A percentile compares a stretch with the other conserved stretches of the same genome.
Evolutionary conservation across 2,329 filamentous ascomycete genomes (phyloP).

Genomic region (Penicillium nordicum): DNA sequence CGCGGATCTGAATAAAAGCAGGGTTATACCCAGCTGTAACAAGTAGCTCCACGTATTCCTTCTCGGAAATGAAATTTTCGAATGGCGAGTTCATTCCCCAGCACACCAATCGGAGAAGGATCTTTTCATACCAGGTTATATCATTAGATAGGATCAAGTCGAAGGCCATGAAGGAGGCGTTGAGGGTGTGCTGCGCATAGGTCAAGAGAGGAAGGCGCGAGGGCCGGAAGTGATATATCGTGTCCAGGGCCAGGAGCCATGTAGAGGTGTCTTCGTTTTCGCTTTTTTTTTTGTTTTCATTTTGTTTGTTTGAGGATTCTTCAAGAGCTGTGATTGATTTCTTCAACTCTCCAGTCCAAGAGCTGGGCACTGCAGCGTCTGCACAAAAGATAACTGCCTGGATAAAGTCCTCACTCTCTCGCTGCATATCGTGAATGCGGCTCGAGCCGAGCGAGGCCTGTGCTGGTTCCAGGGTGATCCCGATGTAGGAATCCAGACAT

Average conservation of each 20-base stretch:
- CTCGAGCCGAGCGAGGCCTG: conserved; percentile 42
- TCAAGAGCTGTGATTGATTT: conserved; percentile 7
- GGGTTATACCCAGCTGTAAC: conserved; percentile 48
- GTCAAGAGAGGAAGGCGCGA: conserved; percentile 49
- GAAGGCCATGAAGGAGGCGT: conserved; percentile 54
- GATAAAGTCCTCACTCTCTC: background rate
- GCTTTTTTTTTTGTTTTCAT: background rate
- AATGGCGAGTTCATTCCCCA: conserved; percentile 50
- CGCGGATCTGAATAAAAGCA: conserved; percentile 44
- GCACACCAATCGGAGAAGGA: conserved; percentile 45
- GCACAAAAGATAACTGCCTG: conserved; percentile 43
- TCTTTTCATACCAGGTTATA: conserved; percentile 22
- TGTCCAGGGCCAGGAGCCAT: conserved; percentile 57
- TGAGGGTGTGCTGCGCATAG: conserved; percentile 41
- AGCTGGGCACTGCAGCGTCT: conserved; percentile 49
- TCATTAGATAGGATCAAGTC: conserved; percentile 47
- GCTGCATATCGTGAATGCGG: conserved; percentile 8
- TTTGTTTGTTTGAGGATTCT: background rate
- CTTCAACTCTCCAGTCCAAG: conserved; percentile 39
- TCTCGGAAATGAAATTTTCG: conserved; percentile 48
- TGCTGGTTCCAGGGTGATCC: conserved; percentile 50
- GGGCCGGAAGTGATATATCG: conserved; percentile 56
- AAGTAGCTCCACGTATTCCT: conserved; percentile 47
- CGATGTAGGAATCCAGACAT: conserved; percentile 20
- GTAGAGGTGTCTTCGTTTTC: conserved; percentile 19